phyloP scores from a whole-genome alignment of 2,329 filamentous ascomycete genomes.

The Colletotrichum viniferum region DNA sequence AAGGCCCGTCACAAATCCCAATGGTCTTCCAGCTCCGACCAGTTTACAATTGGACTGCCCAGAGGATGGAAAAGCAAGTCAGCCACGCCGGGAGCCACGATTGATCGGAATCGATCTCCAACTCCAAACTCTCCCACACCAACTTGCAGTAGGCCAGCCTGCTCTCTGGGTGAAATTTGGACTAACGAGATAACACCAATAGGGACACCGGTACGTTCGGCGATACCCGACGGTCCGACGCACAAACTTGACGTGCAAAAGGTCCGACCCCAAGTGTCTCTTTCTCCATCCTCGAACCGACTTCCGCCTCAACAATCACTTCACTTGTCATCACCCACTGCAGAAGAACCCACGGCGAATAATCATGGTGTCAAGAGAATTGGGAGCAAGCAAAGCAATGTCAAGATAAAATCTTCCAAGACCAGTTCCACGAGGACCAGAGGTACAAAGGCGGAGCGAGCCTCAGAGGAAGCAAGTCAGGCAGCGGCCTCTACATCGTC shows the following conservation, averaged over 20 bases:
- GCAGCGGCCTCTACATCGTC: not conserved
- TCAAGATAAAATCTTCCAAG: too few relatives aligned
- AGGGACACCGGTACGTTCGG: constrained; percentile 1
- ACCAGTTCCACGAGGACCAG: not conserved
- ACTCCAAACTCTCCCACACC: constrained; percentile 40
- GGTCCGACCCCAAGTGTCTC: constrained; percentile 19
- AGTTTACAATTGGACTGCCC: constrained; percentile 41
- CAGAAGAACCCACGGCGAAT: constrained; percentile 29
- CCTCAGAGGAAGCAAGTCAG: not conserved
- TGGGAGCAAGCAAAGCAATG: not conserved
- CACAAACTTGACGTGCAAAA: constrained; percentile 21
- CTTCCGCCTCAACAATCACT: constrained; percentile 15
- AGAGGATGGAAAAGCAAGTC: constrained; percentile 35
- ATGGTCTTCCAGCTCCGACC: constrained; percentile 46
- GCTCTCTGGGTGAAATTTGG: not conserved
- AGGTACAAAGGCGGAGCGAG: not conserved
- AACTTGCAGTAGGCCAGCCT: constrained; percentile 26
- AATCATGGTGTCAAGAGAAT: not conserved
- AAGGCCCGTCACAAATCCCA: constrained; percentile 25
- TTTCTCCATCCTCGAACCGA: constrained; percentile 19
- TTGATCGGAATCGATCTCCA: constrained; percentile 35
- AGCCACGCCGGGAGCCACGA: constrained; percentile 15
- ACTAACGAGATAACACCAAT: constrained; percentile 1
- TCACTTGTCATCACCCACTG: constrained; percentile 31
- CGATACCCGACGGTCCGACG: not conserved